These are phyloP conservation scores for Trypanosoma melophagium DNA, from an alignment of 208 protist species.

Conservation along the genomic window DNA sequence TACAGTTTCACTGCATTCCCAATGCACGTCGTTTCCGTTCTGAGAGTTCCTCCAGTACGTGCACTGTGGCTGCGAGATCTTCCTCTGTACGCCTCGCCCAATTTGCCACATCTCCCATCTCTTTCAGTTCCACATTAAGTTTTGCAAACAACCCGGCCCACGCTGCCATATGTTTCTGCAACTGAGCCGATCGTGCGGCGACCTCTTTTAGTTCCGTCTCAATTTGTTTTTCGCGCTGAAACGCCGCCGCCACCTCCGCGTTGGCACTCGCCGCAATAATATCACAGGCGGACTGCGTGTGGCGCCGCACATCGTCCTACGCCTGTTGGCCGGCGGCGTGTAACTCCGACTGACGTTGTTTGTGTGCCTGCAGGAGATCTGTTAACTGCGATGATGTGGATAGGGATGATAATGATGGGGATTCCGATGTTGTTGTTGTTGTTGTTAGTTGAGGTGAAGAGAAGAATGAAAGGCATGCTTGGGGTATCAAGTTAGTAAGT, in stretches of 20 bases:
- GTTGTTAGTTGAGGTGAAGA: background rate
- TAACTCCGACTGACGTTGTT: constrained; percentile 12
- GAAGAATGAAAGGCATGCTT: background rate
- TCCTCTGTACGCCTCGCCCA: constrained; percentile 22
- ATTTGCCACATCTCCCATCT: constrained; percentile 26
- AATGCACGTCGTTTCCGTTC: constrained; percentile 12
- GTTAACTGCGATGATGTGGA: background rate
- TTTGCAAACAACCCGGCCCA: constrained; percentile 23
- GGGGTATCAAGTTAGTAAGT: too few species aligned
- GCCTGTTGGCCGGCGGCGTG: background rate
- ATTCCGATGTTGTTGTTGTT: background rate
- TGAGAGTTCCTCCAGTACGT: constrained; percentile 14
- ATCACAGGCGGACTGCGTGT: constrained; percentile 10
- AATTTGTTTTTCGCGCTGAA: constrained; percentile 23
- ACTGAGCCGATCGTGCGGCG: constrained; percentile 5
- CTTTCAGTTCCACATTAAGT: constrained; percentile 22
- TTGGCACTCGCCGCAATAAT: background rate
- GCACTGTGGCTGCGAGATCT: constrained; percentile 19
- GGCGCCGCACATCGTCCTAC: constrained; percentile 8
- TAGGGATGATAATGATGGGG: background rate
- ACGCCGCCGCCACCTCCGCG: background rate
- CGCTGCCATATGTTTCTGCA: constrained; percentile 15
- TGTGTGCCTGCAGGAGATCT: constrained; percentile 6
- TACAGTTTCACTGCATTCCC: constrained; percentile 11
- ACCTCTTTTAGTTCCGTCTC: constrained; percentile 19